Base-by-base conservation (phyloP, 2,329 filamentous ascomycete species). In the Macrophomina pseudophaseolina region DNA sequence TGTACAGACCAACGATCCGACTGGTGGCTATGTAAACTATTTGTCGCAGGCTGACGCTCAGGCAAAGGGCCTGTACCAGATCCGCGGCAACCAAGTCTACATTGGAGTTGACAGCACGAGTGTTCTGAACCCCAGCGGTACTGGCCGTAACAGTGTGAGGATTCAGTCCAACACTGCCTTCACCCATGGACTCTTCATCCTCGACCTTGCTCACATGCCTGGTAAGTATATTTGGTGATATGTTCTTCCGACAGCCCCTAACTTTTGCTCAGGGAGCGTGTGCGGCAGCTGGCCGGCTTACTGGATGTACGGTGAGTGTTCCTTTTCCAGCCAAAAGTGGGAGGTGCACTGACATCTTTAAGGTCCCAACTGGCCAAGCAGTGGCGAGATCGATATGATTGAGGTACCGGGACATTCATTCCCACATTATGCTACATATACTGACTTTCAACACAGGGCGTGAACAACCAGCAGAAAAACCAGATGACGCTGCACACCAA, bases 201-300 rank as follows among this genome's bases (percentile, higher is more conserved):
- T 75, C 28, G 78, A 80, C 69, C 75, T 80, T 64, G 76, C 75
- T 0, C 78, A 80, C 54, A 75, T 79, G 11, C 78, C 79, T 2
- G 76, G 75, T 11, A 76, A 69, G 35, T 72, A 69, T 51, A 33
- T 16, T 16, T 11, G 18, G 8, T 14, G 5, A 23, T 7, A 11
- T 5, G 4, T 5, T 28, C 46, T 1, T 30, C 2, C 11, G 23
- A 14, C 14, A 5, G 33, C 4, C 18, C 23, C 2, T 32, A 8
- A 35, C 30, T 48, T 23, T 30, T 30, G 4, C 9, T 6, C n/a
- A 66, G 56, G 56, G 16, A 66, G 65, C 8, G 23, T 66, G 18
- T 80, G 79, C 60, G 78, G 78, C 6, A 71, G 72, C 4, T 80
- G 78, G 78, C 78, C 78, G 11, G 76, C 78, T 35, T 80, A 77